Base-by-base conservation (phyloP, 228 moss, liverwort and hornwort genomes). In the Sphagnum magellanicum region DNA sequence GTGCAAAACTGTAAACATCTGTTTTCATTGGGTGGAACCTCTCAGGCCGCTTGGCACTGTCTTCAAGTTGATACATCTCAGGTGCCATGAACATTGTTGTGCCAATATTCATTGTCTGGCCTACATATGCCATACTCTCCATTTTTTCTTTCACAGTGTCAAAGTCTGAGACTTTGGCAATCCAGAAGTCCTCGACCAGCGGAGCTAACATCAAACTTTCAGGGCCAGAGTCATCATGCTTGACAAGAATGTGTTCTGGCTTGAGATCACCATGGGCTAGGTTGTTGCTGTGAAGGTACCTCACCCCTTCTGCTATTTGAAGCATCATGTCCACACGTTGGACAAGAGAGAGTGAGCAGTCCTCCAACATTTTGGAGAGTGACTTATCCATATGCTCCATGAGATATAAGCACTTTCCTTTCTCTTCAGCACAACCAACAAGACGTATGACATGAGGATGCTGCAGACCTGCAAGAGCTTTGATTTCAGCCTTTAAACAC, bases 261-360 rank as follows among this genome's bases (percentile, higher is more conserved):
- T 79, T 68, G 17, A 79, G 74, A 50, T 79, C 71, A 8, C 79
- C 68, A 68, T 79, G 74, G 5, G 49, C 75, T 68, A 75, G 49
- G 9, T 5, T 10, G 71, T 52, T 79, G 1, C 61, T 50, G 51
- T 79, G 74, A 61, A 79, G 71, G 8, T 75, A 68, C 32, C 6
- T 65, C 50, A 79, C 6, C 53, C 79, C 79, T 69, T 72, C 72
- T 5, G 59, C 75, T 50, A 79, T 75, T 46, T 69, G 16, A 4
- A 74, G 79, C 75, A 75, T 72, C 61, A 79, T 59, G 0, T 3
- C 17, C 16, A 68, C 68, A 7, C 15, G 15, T 64, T 74, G 47
- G 0, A 69, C 49, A 11, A 0, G 4, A 55, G 65, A 72, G 51
- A 8, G 51, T 51, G 16, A 15, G 59, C 50, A 52, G 6, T 0